A percentile compares a stretch with the other conserved stretches of the same genome.
Conservation (phyloP, 106 monocot genomes). For the Iris macrosiphon region DNA sequence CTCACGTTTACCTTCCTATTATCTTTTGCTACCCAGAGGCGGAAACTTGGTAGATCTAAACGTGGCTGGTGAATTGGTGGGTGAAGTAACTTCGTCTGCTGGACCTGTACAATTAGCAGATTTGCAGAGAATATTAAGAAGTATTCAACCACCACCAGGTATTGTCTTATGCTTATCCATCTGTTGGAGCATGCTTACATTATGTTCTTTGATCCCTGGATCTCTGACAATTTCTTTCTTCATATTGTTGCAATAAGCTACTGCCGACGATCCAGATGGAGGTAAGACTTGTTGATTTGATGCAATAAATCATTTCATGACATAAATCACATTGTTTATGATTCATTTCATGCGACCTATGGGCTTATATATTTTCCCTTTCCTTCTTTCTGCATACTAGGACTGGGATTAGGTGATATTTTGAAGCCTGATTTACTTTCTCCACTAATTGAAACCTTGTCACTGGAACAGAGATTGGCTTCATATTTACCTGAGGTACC, state of each 20-base stretch:
- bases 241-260: constrained; percentile 12
- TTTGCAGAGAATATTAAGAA: constrained; percentile 86
- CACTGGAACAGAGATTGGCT: constrained; percentile 46
- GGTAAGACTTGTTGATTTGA: no score
- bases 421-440: constrained; percentile 75
- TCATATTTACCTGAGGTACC: constrained; percentile 88
- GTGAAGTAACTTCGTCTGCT: constrained; percentile 80
- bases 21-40: constrained; percentile 41
- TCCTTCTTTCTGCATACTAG: constrained; percentile 20
- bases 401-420: constrained; percentile 72
- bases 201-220: not conserved
- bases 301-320: not conserved
- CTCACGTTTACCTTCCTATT: not conserved
- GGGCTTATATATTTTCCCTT: not conserved
- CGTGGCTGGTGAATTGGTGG: constrained; percentile 50
- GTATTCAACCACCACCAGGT: constrained; percentile 76
- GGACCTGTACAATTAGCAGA: constrained; percentile 89
- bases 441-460: constrained; percentile 59
- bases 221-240: constrained; percentile 11
- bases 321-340: not conserved
- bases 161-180: constrained; percentile 1
- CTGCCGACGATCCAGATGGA: constrained; percentile 71
- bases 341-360: not conserved
- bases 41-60: constrained; percentile 77
- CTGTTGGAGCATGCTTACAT: not conserved